Evolutionary conservation across 78 protist genomes (phyloP).

Genomic region (Dictyostelium intermedium): DNA sequence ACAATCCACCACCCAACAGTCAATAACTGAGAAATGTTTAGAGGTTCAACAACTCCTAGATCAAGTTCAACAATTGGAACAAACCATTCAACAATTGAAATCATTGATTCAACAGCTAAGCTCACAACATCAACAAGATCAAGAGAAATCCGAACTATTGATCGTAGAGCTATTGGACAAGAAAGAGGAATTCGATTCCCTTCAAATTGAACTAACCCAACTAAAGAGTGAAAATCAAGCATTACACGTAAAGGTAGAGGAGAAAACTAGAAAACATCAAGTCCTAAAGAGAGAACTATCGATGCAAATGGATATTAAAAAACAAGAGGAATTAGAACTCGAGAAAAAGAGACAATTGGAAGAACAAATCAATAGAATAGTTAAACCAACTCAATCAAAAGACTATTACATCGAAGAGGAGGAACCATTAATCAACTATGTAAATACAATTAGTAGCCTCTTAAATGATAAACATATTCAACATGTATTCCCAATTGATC

Average conservation of each 20-base stretch:
- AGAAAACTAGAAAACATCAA: conserved; percentile 2
- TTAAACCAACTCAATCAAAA: background rate
- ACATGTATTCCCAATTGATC: conserved; percentile 67
- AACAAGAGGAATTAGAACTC: background rate
- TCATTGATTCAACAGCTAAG: background rate
- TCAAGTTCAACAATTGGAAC: background rate
- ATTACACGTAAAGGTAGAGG: background rate
- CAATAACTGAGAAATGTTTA: background rate
- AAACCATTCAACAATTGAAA: background rate
- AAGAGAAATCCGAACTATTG: background rate
- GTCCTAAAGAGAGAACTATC: conserved; percentile 32
- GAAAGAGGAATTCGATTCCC: background rate
- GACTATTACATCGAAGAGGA: conserved; percentile 45
- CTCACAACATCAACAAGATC: background rate
- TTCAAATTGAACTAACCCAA: background rate
- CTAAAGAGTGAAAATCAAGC: conserved; percentile 5
- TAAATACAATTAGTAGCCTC: background rate
- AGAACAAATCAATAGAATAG: background rate
- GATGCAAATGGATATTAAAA: conserved; percentile 18
- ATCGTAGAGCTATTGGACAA: background rate
- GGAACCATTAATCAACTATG: conserved; percentile 7
- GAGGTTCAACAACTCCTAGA: background rate
- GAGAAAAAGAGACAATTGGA: background rate
- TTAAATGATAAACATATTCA: background rate
- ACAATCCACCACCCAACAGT: background rate